phyloP scores from a whole-genome alignment of 495 filamentous ascomycete species.

The Xylaria grammica region DNA sequence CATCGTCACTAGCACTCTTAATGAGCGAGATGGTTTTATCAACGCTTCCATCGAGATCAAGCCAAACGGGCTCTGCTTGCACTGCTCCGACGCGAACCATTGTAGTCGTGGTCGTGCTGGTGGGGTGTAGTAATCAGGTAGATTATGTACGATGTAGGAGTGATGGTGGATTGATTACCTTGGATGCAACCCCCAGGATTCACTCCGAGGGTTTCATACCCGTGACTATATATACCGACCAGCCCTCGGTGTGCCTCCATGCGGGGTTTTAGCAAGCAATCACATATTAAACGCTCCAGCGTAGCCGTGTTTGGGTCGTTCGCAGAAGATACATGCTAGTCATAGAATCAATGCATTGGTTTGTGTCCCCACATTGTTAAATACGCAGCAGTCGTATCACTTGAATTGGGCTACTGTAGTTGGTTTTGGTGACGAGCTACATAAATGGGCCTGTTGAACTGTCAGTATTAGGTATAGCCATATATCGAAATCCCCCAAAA shows the following conservation, averaged over 20 bases:
- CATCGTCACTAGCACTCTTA: constrained; percentile 53
- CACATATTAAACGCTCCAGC: not conserved
- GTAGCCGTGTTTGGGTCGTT: not conserved
- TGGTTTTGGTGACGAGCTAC: constrained; percentile 8
- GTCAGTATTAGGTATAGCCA: constrained; percentile 9
- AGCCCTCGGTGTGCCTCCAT: constrained; percentile 8
- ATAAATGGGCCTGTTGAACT: constrained; percentile 1
- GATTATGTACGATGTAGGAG: not conserved
- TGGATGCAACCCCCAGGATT: constrained; percentile 8
- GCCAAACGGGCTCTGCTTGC: constrained; percentile 62
- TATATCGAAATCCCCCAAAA: not conserved
- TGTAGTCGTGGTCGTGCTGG: constrained; percentile 6
- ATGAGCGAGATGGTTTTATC: constrained; percentile 60
- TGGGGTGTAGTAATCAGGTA: not conserved
- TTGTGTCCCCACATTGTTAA: constrained; percentile 4
- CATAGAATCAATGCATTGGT: constrained; percentile 4
- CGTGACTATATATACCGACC: constrained; percentile 12
- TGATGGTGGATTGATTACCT: constrained; percentile 8
- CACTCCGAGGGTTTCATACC: constrained; percentile 4
- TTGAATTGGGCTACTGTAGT: not conserved
- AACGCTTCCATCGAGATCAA: constrained; percentile 56
- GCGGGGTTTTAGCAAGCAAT: constrained; percentile 14
- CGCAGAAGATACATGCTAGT: not conserved
- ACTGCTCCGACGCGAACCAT: constrained; percentile 50
- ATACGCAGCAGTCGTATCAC: constrained; percentile 11